Conservation (phyloP, 768 basidiomycete genomes). For the Naganishia kalamii region DNA sequence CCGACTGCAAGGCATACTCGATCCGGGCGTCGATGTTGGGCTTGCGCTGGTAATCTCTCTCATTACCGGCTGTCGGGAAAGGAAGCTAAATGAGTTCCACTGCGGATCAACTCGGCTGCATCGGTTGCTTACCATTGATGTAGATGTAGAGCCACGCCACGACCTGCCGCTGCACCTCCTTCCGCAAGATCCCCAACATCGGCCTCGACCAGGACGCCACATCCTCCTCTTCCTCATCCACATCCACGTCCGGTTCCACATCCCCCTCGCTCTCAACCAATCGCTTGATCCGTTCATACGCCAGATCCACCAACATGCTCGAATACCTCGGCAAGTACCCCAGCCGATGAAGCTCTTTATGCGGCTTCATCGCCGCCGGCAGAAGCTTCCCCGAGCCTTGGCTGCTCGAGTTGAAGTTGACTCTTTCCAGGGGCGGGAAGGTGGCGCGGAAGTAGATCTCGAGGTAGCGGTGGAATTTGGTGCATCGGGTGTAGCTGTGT, state of each 20-base stretch:
- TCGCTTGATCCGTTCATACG: constrained; percentile 75
- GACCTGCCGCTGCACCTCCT: constrained; percentile 50
- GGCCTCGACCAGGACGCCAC: constrained; percentile 49
- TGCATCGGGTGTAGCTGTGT: constrained; percentile 30
- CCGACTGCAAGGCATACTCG: constrained; percentile 89
- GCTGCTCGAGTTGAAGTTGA: constrained; percentile 13
- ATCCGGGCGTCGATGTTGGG: constrained; percentile 71
- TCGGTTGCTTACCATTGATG: not conserved
- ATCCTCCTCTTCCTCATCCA: constrained; percentile 59
- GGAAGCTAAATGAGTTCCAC: not conserved
- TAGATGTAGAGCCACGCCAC: constrained; percentile 23
- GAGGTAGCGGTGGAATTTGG: constrained; percentile 34
- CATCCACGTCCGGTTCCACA: not conserved
- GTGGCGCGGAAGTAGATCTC: constrained; percentile 32
- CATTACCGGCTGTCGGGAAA: constrained; percentile 46
- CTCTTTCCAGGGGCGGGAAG: constrained; percentile 26
- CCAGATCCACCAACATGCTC: constrained; percentile 65
- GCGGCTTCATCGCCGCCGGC: constrained; percentile 28
- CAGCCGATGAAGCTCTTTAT: constrained; percentile 31
- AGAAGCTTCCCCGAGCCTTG: not conserved
- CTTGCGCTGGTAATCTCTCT: constrained; percentile 44
- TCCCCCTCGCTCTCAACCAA: constrained; percentile 60
- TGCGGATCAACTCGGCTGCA: not conserved
- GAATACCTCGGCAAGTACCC: constrained; percentile 37
- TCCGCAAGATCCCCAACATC: constrained; percentile 52